phyloP scores from a whole-genome alignment of 495 filamentous ascomycete genomes.

The Lasiosphaeria miniovina region DNA sequence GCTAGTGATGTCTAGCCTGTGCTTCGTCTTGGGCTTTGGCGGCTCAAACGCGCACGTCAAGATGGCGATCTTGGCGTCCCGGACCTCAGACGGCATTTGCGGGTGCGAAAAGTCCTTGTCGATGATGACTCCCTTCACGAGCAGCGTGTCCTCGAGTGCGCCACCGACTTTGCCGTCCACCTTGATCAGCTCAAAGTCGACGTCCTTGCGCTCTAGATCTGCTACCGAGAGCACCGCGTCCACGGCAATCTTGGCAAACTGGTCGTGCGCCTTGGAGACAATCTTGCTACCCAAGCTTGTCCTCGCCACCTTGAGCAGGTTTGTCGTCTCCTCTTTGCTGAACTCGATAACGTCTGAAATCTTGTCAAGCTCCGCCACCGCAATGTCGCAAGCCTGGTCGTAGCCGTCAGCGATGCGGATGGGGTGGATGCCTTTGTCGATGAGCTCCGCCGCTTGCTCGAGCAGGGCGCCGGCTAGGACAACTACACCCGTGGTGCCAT shows the following conservation, averaged over 20 bases:
- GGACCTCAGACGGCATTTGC: conserved; percentile 94
- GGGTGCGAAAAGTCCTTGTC: conserved; percentile 99
- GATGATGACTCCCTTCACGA: conserved; percentile 96
- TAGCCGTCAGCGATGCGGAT: conserved; percentile 98
- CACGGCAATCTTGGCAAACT: conserved; percentile 95
- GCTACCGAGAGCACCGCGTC: conserved; percentile 96
- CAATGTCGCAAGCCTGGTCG: conserved; percentile 95
- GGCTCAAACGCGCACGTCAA: conserved; percentile 98
- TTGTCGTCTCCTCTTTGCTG: conserved; percentile 67
- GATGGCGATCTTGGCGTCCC: conserved; percentile 94
- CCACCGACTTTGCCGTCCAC: conserved; percentile 98
- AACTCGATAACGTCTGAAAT: conserved; percentile 93
- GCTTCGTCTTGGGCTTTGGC: conserved; percentile 99
- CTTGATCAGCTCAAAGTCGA: conserved; percentile 99
- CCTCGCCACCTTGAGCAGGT: conserved; percentile 89
- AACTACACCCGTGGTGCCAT: conserved; percentile 97
- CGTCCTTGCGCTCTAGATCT: conserved; percentile 92
- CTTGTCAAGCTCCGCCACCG: conserved; percentile 82
- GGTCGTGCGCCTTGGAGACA: conserved; percentile 97
- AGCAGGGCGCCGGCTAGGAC: conserved; percentile 92
- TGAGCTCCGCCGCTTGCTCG: conserved; percentile 96
- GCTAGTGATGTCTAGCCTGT: conserved; percentile 96
- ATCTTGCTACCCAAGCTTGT: conserved; percentile 99
- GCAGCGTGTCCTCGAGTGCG: conserved; percentile 85
- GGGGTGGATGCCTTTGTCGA: conserved; percentile 99